phyloP scores from a whole-genome alignment of 1,284 basidiomycete species.

The Schizophyllum amplum region DNA sequence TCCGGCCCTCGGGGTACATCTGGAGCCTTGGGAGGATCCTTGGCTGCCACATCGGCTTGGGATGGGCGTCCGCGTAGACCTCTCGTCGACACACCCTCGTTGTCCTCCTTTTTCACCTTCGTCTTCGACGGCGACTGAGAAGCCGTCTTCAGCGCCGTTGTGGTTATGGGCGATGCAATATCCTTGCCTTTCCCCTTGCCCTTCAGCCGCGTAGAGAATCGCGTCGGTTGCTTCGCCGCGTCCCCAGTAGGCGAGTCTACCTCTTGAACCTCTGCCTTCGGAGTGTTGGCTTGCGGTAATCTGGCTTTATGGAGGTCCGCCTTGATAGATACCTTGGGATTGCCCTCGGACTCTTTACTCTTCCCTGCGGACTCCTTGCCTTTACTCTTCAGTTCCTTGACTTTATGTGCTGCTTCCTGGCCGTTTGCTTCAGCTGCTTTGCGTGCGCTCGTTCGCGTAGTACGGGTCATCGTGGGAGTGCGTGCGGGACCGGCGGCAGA shows the following conservation, averaged over 20 bases:
- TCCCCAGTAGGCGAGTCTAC: too few species aligned
- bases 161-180: slow-evolving; percentile 17
- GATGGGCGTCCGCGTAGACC: slow-evolving; percentile 39
- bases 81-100: slow-evolving; percentile 28
- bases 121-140: slow-evolving; percentile 16
- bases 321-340: too few species aligned
- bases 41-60: slow-evolving; percentile 25
- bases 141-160: slow-evolving; percentile 13
- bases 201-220: slow-evolving; percentile 9
- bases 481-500: too few species aligned
- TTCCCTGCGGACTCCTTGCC: slow-evolving; percentile 3
- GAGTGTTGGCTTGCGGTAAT: too few species aligned
- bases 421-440: slow-evolving; percentile 4
- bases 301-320: too few species aligned
- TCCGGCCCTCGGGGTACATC: slow-evolving; percentile 40
- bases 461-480: slow-evolving; percentile 19
- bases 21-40: slow-evolving; percentile 22
- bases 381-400: slow-evolving; percentile 4
- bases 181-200: slow-evolving; percentile 20
- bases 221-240: too few species aligned
- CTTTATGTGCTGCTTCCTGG: slow-evolving; percentile 1
- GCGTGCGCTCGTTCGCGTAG: slow-evolving; percentile 24
- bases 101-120: slow-evolving; percentile 42
- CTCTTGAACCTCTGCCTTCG: too few species aligned
- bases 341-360: not conserved